Conservation (phyloP, 805 yeast species). For the Blastobotrys parvus region DNA sequence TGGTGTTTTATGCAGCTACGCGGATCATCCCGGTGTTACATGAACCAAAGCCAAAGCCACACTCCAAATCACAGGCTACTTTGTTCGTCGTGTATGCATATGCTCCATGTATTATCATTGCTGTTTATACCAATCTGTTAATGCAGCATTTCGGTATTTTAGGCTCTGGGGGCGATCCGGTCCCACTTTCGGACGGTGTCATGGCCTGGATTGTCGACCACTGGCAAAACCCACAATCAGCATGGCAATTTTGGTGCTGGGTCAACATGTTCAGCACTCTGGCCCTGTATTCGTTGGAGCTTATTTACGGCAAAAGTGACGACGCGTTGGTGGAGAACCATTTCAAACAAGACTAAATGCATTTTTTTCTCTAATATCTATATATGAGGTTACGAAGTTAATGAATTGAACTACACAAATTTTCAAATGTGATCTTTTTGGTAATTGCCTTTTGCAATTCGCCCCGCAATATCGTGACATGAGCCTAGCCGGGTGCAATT, state of each 20-base stretch:
- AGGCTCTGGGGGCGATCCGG: constrained; percentile 21
- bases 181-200: neutral
- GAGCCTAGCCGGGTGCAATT: too few relatives aligned
- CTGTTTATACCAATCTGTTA: constrained; percentile 90
- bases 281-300: constrained; percentile 70
- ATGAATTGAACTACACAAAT: neutral
- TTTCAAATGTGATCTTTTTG: too few relatives aligned
- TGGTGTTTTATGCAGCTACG: constrained; percentile 84
- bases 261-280: constrained; percentile 76
- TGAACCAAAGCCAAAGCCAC: constrained; percentile 1
- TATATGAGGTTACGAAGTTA: too few relatives aligned
- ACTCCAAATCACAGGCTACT: constrained; percentile 14
- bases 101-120: constrained; percentile 89
- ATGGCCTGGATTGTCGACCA: neutral
- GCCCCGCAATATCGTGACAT: too few relatives aligned
- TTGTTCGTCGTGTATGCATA: constrained; percentile 60
- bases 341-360: constrained; percentile 11
- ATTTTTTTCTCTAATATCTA: neutral
- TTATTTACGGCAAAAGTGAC: constrained; percentile 22
- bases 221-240: constrained; percentile 35
- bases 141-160: constrained; percentile 78
- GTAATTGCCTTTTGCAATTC: too few relatives aligned
- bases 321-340: constrained; percentile 13
- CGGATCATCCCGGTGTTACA: constrained; percentile 67
- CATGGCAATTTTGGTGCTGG: constrained; percentile 99